Conservation (phyloP, 2,329 filamentous ascomycete species). For the Phyllachora maydis region DNA sequence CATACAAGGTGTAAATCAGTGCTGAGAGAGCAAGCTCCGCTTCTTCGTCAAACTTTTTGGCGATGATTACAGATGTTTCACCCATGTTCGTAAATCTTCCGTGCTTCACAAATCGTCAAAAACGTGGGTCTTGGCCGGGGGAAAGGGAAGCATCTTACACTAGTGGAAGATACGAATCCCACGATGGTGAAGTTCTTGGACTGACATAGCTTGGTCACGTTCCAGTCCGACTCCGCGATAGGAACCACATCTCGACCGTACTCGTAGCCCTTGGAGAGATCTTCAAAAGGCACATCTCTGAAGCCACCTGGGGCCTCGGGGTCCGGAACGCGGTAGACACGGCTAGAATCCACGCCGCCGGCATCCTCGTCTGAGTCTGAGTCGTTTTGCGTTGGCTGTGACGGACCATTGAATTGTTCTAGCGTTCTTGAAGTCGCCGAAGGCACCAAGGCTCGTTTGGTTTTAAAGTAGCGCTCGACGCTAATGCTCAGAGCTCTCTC, state of each 20-base stretch:
- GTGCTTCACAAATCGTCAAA: no score
- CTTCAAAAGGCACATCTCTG: conserved; percentile 59
- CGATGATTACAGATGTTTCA: conserved; percentile 56
- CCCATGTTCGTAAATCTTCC: conserved; percentile 76
- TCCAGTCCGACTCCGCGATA: conserved; percentile 70
- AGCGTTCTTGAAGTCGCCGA: no score
- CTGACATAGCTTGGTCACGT: conserved; percentile 75
- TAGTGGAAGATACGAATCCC: conserved; percentile 57
- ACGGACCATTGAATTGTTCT: conserved; percentile 18
- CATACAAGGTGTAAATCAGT: conserved; percentile 68
- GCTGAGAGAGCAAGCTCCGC: conserved; percentile 74
- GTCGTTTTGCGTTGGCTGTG: conserved; percentile 30
- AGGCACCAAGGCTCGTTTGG: conserved; percentile 53
- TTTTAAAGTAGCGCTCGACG: conserved; percentile 80
- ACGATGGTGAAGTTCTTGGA: conserved; percentile 57
- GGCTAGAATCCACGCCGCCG: no score
- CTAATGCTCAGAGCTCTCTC: conserved; percentile 61
- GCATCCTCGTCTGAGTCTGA: no score
- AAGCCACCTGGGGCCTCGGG: conserved; percentile 57
- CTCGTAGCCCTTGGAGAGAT: conserved; percentile 80
- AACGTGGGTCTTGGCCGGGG: no score
- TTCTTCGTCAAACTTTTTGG: conserved; percentile 59
- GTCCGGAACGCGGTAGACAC: conserved; percentile 73
- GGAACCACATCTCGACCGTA: conserved; percentile 85
- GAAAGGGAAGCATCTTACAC: no score